Evolutionary conservation across 2,329 filamentous ascomycete species (phyloP).

Genomic region (Drechslerella stenobrocha): DNA sequence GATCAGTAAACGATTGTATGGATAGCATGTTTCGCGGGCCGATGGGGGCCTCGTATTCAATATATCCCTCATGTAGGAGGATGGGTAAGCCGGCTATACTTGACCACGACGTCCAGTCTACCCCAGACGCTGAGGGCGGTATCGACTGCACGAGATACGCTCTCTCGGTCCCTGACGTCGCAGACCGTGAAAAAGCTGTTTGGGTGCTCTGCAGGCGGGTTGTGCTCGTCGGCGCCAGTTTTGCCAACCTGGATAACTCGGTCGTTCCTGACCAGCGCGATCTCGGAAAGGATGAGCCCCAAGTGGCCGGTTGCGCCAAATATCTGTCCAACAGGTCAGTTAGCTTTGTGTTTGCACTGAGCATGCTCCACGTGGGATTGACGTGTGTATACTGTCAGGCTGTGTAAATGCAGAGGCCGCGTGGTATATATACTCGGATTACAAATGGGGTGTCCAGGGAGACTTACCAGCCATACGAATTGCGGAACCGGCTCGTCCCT

Average conservation of each 20-base stretch:
- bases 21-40: slow-evolving; percentile 48
- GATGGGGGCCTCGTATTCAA: slow-evolving; percentile 35
- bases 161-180: slow-evolving; percentile 81
- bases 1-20: neutral
- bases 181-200: slow-evolving; percentile 81
- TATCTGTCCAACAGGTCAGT: no score
- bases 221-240: slow-evolving; percentile 63
- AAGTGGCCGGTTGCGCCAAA: slow-evolving; percentile 98
- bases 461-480: slow-evolving; percentile 42
- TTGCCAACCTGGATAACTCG: slow-evolving; percentile 83
- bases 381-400: no score
- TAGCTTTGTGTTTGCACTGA: no score
- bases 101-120: slow-evolving; percentile 83
- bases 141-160: slow-evolving; percentile 72
- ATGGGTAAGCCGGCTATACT: slow-evolving; percentile 55
- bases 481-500: slow-evolving; percentile 42
- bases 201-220: slow-evolving; percentile 71
- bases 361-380: no score
- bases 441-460: neutral
- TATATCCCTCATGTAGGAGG: slow-evolving; percentile 17
- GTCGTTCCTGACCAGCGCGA: slow-evolving; percentile 77
- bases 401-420: no score
- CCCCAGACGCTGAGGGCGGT: slow-evolving; percentile 74
- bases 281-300: slow-evolving; percentile 84
- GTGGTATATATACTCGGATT: neutral